phyloP scores from a whole-genome alignment of 163 green algal species.

The Chloromonas sp. region DNA sequence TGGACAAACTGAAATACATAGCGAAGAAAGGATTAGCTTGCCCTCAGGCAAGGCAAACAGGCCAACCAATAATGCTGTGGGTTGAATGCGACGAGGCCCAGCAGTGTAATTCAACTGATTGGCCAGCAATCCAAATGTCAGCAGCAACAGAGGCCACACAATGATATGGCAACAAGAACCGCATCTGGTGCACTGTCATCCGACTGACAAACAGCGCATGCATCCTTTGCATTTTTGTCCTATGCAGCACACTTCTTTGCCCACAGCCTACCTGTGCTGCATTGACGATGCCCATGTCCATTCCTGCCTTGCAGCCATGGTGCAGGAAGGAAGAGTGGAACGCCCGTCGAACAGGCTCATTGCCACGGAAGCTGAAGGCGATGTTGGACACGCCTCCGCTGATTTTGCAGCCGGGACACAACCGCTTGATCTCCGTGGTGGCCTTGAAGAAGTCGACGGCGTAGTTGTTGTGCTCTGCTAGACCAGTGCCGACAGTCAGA shows the following conservation, averaged over 20 bases:
- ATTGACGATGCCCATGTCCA: slow-evolving; percentile 98
- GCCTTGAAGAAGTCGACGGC: slow-evolving; percentile 94
- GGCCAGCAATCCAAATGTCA: neutral
- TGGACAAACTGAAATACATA: too few species aligned
- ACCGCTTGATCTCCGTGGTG: slow-evolving; percentile 88
- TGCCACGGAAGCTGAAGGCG: slow-evolving; percentile 91
- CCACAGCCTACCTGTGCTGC: slow-evolving; percentile 44
- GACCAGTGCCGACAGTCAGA: slow-evolving; percentile 92
- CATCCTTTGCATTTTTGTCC: neutral
- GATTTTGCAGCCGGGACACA: slow-evolving; percentile 93
- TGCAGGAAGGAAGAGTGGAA: slow-evolving; percentile 90
- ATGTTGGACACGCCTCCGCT: slow-evolving; percentile 92
- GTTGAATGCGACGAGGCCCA: neutral
- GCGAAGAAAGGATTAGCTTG: too few species aligned
- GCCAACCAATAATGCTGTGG: too few species aligned
- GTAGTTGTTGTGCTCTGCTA: slow-evolving; percentile 99
- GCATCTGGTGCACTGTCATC: neutral
- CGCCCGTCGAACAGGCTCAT: slow-evolving; percentile 80
- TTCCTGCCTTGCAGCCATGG: slow-evolving; percentile 72
- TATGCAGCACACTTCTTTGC: neutral
- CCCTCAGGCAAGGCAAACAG: too few species aligned
- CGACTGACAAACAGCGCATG: neutral
- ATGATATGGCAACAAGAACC: neutral
- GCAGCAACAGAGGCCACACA: neutral
- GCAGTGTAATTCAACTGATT: neutral